Evolutionary conservation across 495 filamentous ascomycete species (phyloP).

Genomic region (Daldinia caldariorum): DNA sequence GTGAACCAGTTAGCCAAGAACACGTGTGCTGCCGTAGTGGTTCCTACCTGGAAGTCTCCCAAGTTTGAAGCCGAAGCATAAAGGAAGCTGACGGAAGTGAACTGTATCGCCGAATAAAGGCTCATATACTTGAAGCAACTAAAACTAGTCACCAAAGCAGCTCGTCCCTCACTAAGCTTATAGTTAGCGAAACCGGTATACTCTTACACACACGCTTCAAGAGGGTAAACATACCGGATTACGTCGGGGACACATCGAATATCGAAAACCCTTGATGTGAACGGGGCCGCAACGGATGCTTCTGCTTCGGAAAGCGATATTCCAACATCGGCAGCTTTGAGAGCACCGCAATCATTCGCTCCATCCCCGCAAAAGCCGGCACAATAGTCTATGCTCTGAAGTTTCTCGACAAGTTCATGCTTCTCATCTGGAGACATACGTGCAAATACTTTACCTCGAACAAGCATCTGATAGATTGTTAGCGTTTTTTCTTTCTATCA

Average conservation of each 20-base stretch:
- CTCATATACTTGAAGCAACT: constrained; percentile 99
- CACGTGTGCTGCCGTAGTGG: not conserved
- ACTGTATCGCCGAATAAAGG: constrained; percentile 98
- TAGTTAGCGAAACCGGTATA: constrained; percentile 22
- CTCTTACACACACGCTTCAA: not conserved
- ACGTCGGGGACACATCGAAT: constrained; percentile 95
- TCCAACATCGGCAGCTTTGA: constrained; percentile 98
- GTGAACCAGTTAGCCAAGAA: constrained; percentile 32
- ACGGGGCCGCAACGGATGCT: constrained; percentile 96
- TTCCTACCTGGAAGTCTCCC: constrained; percentile 86
- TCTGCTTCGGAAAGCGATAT: constrained; percentile 98
- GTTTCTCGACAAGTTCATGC: constrained; percentile 95
- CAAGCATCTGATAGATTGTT: constrained; percentile 73
- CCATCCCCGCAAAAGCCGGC: constrained; percentile 98
- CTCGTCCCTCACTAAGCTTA: constrained; percentile 79
- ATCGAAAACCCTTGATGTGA: constrained; percentile 95
- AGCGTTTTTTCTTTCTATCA: constrained; percentile 23
- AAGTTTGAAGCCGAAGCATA: constrained; percentile 96
- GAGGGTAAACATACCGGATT: constrained; percentile 67
- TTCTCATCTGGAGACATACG: constrained; percentile 99
- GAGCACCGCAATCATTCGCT: constrained; percentile 96
- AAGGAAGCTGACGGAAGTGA: constrained; percentile 97
- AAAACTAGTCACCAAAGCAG: constrained; percentile 95
- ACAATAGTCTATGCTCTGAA: constrained; percentile 96
- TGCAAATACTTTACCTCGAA: constrained; percentile 91